Base-by-base conservation (phyloP, 2,329 filamentous ascomycete species). In the Ciborinia camelliae region DNA sequence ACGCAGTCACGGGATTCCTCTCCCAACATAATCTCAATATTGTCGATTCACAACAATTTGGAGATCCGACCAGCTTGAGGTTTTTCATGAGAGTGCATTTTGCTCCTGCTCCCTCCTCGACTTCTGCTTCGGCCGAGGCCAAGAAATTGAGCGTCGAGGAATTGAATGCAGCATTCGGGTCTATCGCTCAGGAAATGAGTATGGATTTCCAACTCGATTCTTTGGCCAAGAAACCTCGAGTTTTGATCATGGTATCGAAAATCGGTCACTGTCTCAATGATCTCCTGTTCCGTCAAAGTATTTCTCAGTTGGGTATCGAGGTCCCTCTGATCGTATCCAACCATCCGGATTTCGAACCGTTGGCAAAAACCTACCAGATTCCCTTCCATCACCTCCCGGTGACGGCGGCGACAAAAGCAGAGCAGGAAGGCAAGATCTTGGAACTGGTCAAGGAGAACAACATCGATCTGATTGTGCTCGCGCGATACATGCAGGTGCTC, bases 41-140 rank as follows among this genome's bases (percentile, higher is more conserved):
- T 75, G 81, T 94, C 69, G 90, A 95, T 78, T 84, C 92, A 69
- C 90, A 92, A 78, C 91, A 95, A 79, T 95, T 91, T 81, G 90
- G 87, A 50, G 91, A 94, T 77, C 85, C 87, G 32, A 84, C 81
- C 30, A 90, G 88, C 26, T 80, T 90, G 75, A 88, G 84, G 65
- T 95, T 95, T 81, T 95, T 95, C 80, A 94, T 95, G 91, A 86
- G 91, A 75, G 90, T 94, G 71, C 90, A 93, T 77, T 94, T 94
- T 72, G 88, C 86, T 12, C 81, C 81, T 12, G 66, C 64, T 12
- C 7, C 76, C 81, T 45, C 77, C 80, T 8, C 76, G n/a, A n/a
- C n/a, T n/a, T n/a, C n/a, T n/a, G n/a, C n/a, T 8, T 47, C 41
- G 7, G 20, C 41, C 20, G 30, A 45, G n/a, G 2, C n/a, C 75